Evolutionary conservation across 2,329 filamentous ascomycete species (phyloP).

Genomic region (Pseudogymnoascus pannorum): DNA sequence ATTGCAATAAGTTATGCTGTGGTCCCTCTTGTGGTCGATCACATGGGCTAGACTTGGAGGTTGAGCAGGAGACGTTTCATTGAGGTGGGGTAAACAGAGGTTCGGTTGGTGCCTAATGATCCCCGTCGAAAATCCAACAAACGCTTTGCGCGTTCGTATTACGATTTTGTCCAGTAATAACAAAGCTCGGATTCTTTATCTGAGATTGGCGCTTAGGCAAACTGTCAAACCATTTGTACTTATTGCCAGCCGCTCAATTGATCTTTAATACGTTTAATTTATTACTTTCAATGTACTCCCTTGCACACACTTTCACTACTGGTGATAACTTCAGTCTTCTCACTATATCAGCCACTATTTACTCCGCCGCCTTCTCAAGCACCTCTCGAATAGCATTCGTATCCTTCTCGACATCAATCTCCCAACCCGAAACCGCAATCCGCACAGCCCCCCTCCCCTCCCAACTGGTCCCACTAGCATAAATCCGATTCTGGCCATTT

Average conservation of each 20-base stretch:
- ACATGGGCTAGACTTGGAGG: background rate
- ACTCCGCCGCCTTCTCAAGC: slow-evolving; percentile 32
- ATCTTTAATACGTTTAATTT: background rate
- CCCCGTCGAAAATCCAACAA: background rate
- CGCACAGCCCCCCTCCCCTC: slow-evolving; percentile 64
- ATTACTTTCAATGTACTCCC: background rate
- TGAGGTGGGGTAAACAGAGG: background rate
- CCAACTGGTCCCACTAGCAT: slow-evolving; percentile 78
- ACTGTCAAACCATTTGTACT: background rate
- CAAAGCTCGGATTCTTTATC: background rate
- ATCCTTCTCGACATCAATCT: slow-evolving; percentile 62
- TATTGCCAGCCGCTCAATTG: background rate
- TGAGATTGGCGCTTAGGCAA: background rate
- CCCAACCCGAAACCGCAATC: slow-evolving; percentile 85
- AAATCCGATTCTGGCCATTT: slow-evolving; percentile 67
- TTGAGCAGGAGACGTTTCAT: background rate
- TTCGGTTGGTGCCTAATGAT: background rate
- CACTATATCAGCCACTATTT: background rate
- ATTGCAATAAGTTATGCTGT: background rate
- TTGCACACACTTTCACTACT: background rate
- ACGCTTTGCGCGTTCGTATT: background rate
- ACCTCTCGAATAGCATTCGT: slow-evolving; percentile 56
- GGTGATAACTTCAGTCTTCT: no score
- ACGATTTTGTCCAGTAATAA: background rate
- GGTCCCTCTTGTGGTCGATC: background rate